These are phyloP conservation scores for Termitomyces sp. DNA, from an alignment of 768 basidiomycete genomes.

Conservation along the genomic window DNA sequence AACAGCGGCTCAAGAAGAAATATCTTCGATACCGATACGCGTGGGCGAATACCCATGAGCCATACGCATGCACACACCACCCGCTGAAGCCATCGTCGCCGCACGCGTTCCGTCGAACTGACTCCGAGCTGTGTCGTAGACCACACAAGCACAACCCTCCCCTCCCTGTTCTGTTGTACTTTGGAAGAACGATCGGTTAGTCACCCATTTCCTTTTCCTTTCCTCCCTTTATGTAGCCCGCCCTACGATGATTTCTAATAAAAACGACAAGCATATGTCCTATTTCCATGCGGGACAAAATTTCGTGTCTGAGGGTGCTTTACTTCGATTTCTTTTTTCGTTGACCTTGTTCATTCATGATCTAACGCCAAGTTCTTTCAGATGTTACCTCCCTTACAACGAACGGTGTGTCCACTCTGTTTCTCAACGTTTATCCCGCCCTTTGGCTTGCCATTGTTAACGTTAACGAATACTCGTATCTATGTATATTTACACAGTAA, in stretches of 20 bases:
- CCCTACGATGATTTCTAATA: constrained; percentile 47
- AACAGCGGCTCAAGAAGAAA: background rate
- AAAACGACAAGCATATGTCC: constrained; percentile 75
- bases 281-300: constrained; percentile 55
- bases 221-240: constrained; percentile 4
- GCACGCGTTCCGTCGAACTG: no score
- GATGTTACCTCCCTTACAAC: background rate
- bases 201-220: background rate
- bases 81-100: background rate
- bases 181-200: constrained; percentile 2
- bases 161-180: no score
- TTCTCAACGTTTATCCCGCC: no score
- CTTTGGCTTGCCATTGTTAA: no score
- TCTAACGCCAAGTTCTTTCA: background rate
- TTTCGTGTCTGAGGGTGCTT: constrained; percentile 44
- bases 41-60: background rate
- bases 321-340: background rate
- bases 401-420: background rate
- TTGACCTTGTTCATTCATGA: background rate
- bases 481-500: no score
- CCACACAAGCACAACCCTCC: background rate
- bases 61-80: background rate
- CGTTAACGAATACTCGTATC: no score
- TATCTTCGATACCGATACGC: background rate
- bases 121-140: background rate